phyloP scores from a whole-genome alignment of 352 stramenopile genomes.

The Achlya hypogyna region DNA sequence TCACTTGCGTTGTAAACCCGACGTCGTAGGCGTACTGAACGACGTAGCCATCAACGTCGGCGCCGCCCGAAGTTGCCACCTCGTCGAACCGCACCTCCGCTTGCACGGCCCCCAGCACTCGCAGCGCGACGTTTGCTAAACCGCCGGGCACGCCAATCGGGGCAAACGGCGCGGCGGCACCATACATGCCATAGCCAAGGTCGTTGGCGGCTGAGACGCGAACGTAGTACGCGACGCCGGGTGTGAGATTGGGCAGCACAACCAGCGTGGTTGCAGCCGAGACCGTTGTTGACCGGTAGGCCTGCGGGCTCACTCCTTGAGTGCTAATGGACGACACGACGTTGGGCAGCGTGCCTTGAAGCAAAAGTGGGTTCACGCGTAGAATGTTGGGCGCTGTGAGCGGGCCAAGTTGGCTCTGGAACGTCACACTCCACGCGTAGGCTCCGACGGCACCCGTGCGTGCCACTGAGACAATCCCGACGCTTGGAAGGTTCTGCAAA shows the following conservation, averaged over 20 bases:
- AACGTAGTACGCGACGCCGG: conserved; percentile 59
- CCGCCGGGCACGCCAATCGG: conserved; percentile 32
- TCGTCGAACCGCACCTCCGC: conserved; percentile 60
- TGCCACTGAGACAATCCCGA: conserved; percentile 85
- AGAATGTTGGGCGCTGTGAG: conserved; percentile 12
- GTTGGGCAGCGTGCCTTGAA: conserved; percentile 4
- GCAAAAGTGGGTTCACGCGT: conserved; percentile 8
- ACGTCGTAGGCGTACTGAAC: conserved; percentile 36
- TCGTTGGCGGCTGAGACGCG: conserved; percentile 79
- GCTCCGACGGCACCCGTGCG: conserved; percentile 54
- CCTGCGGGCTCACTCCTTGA: conserved; percentile 25
- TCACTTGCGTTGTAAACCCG: conserved; percentile 25
- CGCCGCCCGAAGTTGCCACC: conserved; percentile 40
- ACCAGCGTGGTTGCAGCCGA: background rate
- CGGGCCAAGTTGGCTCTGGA: conserved; percentile 49
- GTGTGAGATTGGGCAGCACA: conserved; percentile 37
- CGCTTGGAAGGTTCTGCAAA: conserved; percentile 81
- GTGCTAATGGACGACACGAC: background rate
- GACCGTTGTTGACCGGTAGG: conserved; percentile 33
- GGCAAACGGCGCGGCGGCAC: background rate
- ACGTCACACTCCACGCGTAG: conserved; percentile 87
- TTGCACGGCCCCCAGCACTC: conserved; percentile 28
- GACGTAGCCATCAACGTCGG: conserved; percentile 43
- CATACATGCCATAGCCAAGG: conserved; percentile 33
- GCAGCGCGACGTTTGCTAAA: conserved; percentile 35